A percentile compares a stretch with the other conserved stretches of the same genome.
phyloP scores from a whole-genome alignment of 2,329 filamentous ascomycete species.

The Tricladium varicosporioides region DNA sequence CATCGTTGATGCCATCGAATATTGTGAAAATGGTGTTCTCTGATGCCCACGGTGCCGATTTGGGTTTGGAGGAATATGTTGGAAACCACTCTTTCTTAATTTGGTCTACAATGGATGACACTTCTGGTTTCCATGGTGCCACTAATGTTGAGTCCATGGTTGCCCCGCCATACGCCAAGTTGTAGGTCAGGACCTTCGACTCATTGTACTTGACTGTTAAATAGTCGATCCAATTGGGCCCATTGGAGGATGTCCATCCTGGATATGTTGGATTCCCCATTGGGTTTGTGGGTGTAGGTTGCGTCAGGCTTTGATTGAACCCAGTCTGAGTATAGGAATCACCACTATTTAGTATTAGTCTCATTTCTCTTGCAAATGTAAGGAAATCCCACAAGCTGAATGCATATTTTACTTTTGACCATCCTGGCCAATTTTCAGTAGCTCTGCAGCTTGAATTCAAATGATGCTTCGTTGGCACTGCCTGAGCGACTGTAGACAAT shows the following conservation, averaged over 20 bases:
- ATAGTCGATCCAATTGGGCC: slow-evolving; percentile 56
- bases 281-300: slow-evolving; percentile 38
- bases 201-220: slow-evolving; percentile 44
- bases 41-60: slow-evolving; percentile 22
- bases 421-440: slow-evolving; percentile 36
- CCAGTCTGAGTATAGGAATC: slow-evolving; percentile 41
- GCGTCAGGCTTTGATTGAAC: slow-evolving; percentile 35
- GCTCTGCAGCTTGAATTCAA: slow-evolving; percentile 19
- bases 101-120: slow-evolving; percentile 39
- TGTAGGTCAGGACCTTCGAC: slow-evolving; percentile 47
- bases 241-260: slow-evolving; percentile 42
- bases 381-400: slow-evolving; percentile 40
- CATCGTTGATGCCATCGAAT: slow-evolving; percentile 57
- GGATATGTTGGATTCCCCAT: slow-evolving; percentile 41
- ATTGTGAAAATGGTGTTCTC: slow-evolving; percentile 24
- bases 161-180: slow-evolving; percentile 47
- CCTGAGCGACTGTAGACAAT: background rate
- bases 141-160: slow-evolving; percentile 40
- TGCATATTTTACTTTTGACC: slow-evolving; percentile 39
- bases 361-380: background rate
- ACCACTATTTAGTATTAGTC: slow-evolving; percentile 30
- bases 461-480: background rate
- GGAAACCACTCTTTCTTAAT: slow-evolving; percentile 42
- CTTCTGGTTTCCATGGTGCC: slow-evolving; percentile 35
- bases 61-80: slow-evolving; percentile 35